Conservation (phyloP, 176 grass and related monocot species). For the Musa itinerans region DNA sequence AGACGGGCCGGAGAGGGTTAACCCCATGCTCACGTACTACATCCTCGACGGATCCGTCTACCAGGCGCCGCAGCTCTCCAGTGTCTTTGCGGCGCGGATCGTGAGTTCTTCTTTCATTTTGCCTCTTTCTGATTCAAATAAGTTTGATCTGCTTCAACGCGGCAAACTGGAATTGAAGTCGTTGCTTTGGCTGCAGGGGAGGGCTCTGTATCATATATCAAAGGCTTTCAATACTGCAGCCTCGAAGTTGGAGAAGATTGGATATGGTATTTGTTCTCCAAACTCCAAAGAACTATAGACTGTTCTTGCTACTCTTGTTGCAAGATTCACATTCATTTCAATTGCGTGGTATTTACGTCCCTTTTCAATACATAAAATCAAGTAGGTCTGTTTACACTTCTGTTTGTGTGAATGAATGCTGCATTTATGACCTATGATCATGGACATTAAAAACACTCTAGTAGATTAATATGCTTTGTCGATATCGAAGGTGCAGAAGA, state of each 20-base stretch:
- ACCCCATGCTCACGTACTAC: slow-evolving; percentile 70
- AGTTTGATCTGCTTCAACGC: neutral
- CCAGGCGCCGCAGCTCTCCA: slow-evolving; percentile 94
- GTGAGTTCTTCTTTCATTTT: slow-evolving; percentile 29
- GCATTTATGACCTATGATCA: too few relatives aligned
- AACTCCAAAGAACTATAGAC: neutral
- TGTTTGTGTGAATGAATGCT: too few relatives aligned
- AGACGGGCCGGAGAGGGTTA: slow-evolving; percentile 58
- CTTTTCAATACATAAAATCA: too few relatives aligned
- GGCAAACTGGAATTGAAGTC: neutral
- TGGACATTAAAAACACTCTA: too few relatives aligned
- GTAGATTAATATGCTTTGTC: too few relatives aligned
- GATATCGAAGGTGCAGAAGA: too few relatives aligned
- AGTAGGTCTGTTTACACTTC: too few relatives aligned
- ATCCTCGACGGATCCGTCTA: slow-evolving; percentile 96
- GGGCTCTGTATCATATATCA: slow-evolving; percentile 84
- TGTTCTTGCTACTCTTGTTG: neutral
- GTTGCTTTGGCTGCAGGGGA: slow-evolving; percentile 42
- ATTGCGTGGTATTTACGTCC: too few relatives aligned
- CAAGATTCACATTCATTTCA: neutral
- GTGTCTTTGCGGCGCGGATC: slow-evolving; percentile 83
- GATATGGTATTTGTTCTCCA: slow-evolving; percentile 40
- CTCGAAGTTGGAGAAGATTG: slow-evolving; percentile 77
- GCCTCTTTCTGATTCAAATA: neutral
- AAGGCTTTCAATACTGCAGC: slow-evolving; percentile 74